Evolutionary conservation across 2,329 filamentous ascomycete genomes (phyloP), one percentile per base, ranked within the genome.

Genomic region (Aspergillus sp.): DNA sequence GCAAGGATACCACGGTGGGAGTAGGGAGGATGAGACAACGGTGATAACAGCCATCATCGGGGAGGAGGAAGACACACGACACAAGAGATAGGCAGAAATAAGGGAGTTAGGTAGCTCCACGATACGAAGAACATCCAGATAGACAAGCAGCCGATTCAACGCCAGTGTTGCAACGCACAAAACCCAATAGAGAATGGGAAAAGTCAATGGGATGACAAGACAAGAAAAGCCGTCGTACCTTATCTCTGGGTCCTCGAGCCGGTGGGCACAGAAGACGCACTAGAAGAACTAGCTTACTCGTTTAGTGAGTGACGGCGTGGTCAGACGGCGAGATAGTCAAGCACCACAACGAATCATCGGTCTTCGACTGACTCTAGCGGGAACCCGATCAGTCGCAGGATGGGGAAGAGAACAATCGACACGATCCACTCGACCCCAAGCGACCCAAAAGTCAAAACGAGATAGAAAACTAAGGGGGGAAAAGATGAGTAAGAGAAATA

Each of bases 1-100:
- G 32, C 5, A 36, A 36, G 53, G 25, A 55, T 55, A 55, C 39
- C 39, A 55, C 53, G 23, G 39, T 55, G 21, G 53, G 28, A 55
- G 13, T 21, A 21, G 13, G 10, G 15, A 39, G 17, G n/a, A 50
- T 50, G 41, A 45, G 41, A 50, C 47, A 25, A 32, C 47, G 47
- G 25, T 10, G 47, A 50, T 50, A 50, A 45, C 32, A 36, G 10
- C 32, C 32, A 36, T 36, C 32, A 36, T 36, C 32, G 32, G 19
- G 41, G 19, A 45, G 19, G 41, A 36, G 23, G 41, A 25, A 25
- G 23, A 45, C 41, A 45, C 23, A 47, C 25, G 7, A 36, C 10
- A 36, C 32, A 36, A 13, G 32, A 36, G 32, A 36, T 36, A 36
- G 32, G 41, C 41, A 45, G 19, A 15, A 17, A 45, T 2, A 13